Base-by-base conservation (phyloP, 768 basidiomycete genomes). In the Kwoniella sp. region DNA sequence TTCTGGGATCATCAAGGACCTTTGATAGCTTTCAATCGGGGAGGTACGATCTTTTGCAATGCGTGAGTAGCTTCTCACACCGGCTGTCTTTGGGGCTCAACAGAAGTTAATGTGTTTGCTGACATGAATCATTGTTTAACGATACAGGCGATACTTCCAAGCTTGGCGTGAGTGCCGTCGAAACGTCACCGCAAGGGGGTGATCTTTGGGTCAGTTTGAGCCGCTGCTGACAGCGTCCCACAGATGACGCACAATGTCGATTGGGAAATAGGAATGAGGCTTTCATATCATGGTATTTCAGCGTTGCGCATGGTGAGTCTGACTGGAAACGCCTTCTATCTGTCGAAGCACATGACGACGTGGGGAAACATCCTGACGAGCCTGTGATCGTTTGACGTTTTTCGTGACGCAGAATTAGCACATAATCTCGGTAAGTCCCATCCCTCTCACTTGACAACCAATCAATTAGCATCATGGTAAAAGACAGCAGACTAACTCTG, bases 1-100 rank as follows among this genome's bases (percentile, higher is more conserved):
- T 98, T 98, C 79, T 89, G 88, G 80, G 94, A 98, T 75, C 77
- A 84, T 23, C 82, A 83, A 4, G 94, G 95, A 0, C 88, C 87
- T 1, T 82, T 90, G 13, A 95, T 98, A 60, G 96, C 93, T 1
- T 98, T 99, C 84, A 99, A 97, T 78, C 84, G 93, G 28, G 87
- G 87, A 54, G 92, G 90, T 2, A 90, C 89, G 64, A 84, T 98
- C 17, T 98, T 92, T 81, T 81, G 96, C 64, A 98, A 96, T 51
- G 74, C 75, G 79, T 77, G 50, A 67, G 75, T 69, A 12, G 2
- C 34, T 34, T 34, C 13, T 34, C 13, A 13, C 34, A 34, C 13
- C 13, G 34, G 34, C 5, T 34, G n/a, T 55, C 29, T 13, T 41
- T 41, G 28, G 20, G n/a, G n/a, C n/a, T n/a, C n/a, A n/a, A n/a